phyloP scores from a whole-genome alignment of 1,139 yeast genomes.

The Candida freyschussii region DNA sequence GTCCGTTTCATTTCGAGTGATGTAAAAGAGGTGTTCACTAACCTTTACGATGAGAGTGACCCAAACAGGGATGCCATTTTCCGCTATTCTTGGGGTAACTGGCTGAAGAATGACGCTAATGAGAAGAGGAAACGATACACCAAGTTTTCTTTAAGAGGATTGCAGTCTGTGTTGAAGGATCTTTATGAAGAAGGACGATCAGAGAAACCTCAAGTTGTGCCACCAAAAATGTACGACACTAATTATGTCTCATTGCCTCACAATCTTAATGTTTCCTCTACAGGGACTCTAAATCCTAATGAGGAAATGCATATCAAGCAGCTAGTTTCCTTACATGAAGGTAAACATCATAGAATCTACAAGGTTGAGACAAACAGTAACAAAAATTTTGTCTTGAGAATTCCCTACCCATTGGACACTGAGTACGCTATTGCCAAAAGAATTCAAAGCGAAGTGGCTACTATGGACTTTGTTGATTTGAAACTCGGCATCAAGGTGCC shows the following conservation, averaged over 20 bases:
- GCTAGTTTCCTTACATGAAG: slow-evolving; percentile 84
- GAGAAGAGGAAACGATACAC: slow-evolving; percentile 77
- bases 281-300: slow-evolving; percentile 39
- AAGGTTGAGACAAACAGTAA: slow-evolving; percentile 60
- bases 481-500: slow-evolving; percentile 62
- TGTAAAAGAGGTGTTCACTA: slow-evolving; percentile 38
- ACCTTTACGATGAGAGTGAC: slow-evolving; percentile 54
- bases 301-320: slow-evolving; percentile 55
- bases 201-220: slow-evolving; percentile 26
- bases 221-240: slow-evolving; percentile 38
- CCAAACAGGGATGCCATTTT: slow-evolving; percentile 74
- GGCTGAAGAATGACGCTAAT: slow-evolving; percentile 73
- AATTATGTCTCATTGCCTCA: slow-evolving; percentile 43
- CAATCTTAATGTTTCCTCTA: slow-evolving; percentile 37
- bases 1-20: slow-evolving; percentile 20
- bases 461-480: slow-evolving; percentile 69
- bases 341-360: slow-evolving; percentile 87
- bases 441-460: slow-evolving; percentile 88
- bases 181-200: slow-evolving; percentile 32
- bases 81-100: slow-evolving; percentile 91
- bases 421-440: slow-evolving; percentile 60
- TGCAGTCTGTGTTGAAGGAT: slow-evolving; percentile 45
- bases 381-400: slow-evolving; percentile 65
- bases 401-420: slow-evolving; percentile 75
- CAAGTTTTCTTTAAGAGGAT: slow-evolving; percentile 77